A percentile compares a stretch with the other conserved stretches of the same genome.
phyloP scores from a whole-genome alignment of 2,329 filamentous ascomycete genomes.

The Colletotrichum spinosum region DNA sequence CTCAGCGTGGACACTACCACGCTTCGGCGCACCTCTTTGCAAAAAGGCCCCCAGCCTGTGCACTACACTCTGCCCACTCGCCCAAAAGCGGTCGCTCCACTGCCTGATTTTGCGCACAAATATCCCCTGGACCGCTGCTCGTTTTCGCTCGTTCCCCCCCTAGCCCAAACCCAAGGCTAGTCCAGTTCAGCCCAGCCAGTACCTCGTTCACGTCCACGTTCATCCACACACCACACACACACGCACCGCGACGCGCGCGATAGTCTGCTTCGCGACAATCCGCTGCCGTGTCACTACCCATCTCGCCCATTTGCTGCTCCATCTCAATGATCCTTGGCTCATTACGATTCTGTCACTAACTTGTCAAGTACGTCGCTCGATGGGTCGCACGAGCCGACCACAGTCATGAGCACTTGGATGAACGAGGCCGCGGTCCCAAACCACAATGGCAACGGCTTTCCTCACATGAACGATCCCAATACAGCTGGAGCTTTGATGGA shows the following conservation, averaged over 20 bases:
- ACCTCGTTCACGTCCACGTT: conserved; percentile 53
- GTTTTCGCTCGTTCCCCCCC: conserved; percentile 28
- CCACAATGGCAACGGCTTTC: conserved; percentile 77
- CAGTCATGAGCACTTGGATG: conserved; percentile 79
- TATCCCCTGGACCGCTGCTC: conserved; percentile 18
- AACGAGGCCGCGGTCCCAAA: conserved; percentile 76
- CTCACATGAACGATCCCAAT: conserved; percentile 73
- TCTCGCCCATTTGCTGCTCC: conserved; percentile 39
- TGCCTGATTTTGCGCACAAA: conserved; percentile 29
- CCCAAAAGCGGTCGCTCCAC: conserved; percentile 35
- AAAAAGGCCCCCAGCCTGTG: not conserved
- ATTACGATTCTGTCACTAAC: conserved; percentile 58
- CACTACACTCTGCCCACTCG: conserved; percentile 3
- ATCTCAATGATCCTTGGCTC: conserved; percentile 57
- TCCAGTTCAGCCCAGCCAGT: conserved; percentile 44
- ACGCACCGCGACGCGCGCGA: conserved; percentile 40
- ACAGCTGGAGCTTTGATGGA: conserved; percentile 71
- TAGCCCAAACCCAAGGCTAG: conserved; percentile 35
- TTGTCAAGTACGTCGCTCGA: conserved; percentile 54
- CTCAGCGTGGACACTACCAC: too few species aligned
- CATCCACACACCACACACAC: conserved; percentile 40
- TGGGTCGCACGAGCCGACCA: conserved; percentile 60
- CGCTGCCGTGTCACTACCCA: conserved; percentile 57
- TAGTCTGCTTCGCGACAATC: conserved; percentile 35
- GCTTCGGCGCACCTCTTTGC: too few species aligned